phyloP scores from a whole-genome alignment of 2,329 filamentous ascomycete species.

The Aspergillus sp. region DNA sequence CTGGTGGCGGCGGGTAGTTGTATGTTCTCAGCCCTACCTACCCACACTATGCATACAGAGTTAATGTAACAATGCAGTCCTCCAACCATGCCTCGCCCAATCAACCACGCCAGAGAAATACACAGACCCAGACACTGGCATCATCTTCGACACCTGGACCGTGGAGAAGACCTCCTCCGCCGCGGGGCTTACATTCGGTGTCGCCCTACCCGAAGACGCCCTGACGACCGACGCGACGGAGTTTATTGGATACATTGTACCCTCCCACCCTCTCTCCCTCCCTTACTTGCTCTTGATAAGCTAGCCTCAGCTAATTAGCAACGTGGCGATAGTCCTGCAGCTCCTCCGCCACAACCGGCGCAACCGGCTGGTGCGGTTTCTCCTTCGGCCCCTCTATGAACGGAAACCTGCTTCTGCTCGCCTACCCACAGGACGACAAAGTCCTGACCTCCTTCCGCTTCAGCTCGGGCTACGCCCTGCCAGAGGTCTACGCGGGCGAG shows the following conservation, averaged over 20 bases:
- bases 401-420: slow-evolving; percentile 57
- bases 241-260: slow-evolving; percentile 60
- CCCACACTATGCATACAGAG: too few relatives aligned
- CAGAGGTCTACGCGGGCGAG: slow-evolving; percentile 60
- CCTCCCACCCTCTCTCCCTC: too few relatives aligned
- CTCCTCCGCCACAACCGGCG: slow-evolving; percentile 42
- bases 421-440: slow-evolving; percentile 55
- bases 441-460: slow-evolving; percentile 61
- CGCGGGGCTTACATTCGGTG: slow-evolving; percentile 54
- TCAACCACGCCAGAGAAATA: slow-evolving; percentile 27
- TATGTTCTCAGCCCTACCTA: background rate
- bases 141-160: slow-evolving; percentile 54
- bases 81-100: slow-evolving; percentile 13
- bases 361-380: slow-evolving; percentile 60
- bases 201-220: slow-evolving; percentile 55
- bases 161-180: slow-evolving; percentile 41
- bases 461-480: slow-evolving; percentile 59
- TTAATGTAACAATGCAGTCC: background rate
- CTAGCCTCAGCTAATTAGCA: too few relatives aligned
- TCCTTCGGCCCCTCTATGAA: slow-evolving; percentile 60
- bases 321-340: too few relatives aligned
- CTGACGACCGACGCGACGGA: slow-evolving; percentile 52
- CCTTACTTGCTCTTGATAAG: too few relatives aligned
- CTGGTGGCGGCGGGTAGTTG: background rate
- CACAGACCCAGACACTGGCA: slow-evolving; percentile 52